Conservation (phyloP, 2,329 filamentous ascomycete genomes). For the Aspergillus tubingensis region DNA sequence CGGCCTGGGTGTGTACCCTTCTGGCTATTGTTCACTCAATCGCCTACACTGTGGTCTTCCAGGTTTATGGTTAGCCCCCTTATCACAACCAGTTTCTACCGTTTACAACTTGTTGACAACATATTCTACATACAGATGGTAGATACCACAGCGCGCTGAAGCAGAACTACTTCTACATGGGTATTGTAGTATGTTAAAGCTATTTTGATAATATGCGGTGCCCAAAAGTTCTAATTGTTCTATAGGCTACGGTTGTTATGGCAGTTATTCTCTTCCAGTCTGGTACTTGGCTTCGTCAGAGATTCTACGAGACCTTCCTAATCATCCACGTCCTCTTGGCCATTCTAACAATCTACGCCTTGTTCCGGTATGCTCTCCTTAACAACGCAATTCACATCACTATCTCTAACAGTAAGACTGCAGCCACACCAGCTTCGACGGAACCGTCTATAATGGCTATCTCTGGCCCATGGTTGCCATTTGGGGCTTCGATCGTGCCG, state of each 20-base stretch:
- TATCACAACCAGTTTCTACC: too few species aligned
- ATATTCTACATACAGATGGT: neutral
- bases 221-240: neutral
- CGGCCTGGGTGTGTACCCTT: slow-evolving; percentile 60
- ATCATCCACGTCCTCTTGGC: slow-evolving; percentile 41
- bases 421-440: slow-evolving; percentile 50
- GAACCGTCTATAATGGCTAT: slow-evolving; percentile 49
- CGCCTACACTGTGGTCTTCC: slow-evolving; percentile 51
- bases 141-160: slow-evolving; percentile 1
- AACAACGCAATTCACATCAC: neutral
- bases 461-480: slow-evolving; percentile 51
- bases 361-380: slow-evolving; percentile 32
- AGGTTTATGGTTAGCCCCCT: slow-evolving; percentile 13
- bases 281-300: slow-evolving; percentile 15
- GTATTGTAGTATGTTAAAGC: slow-evolving; percentile 25
- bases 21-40: slow-evolving; percentile 64
- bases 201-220: too few species aligned
- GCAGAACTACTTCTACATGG: slow-evolving; percentile 17
- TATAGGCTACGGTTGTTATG: slow-evolving; percentile 5
- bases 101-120: too few species aligned
- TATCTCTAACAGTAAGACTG: neutral
- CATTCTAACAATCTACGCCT: slow-evolving; percentile 41
- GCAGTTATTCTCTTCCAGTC: slow-evolving; percentile 6
- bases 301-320: slow-evolving; percentile 47
- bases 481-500: slow-evolving; percentile 50